Evolutionary conservation across 108 stramenopile species (phyloP).

Genomic region (Epipyxis sp.): DNA sequence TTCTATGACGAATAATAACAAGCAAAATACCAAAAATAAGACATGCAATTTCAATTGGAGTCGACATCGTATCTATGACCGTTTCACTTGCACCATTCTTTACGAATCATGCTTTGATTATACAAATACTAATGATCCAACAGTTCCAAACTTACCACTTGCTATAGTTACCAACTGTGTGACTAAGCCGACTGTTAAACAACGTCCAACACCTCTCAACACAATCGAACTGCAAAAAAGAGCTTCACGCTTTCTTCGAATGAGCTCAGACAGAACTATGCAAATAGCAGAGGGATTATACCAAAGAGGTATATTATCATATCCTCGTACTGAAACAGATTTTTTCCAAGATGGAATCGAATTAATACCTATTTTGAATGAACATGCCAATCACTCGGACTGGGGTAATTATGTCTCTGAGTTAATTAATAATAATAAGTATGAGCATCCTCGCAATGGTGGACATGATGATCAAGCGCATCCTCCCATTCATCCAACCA

Average conservation of each 20-base stretch:
- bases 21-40: background rate
- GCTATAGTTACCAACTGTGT: slow-evolving; percentile 69
- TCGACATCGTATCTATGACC: slow-evolving; percentile 81
- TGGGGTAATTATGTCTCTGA: slow-evolving; percentile 29
- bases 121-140: too few species aligned
- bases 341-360: slow-evolving; percentile 70
- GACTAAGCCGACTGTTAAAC: slow-evolving; percentile 64
- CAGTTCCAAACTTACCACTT: too few species aligned
- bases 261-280: slow-evolving; percentile 86
- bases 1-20: too few species aligned
- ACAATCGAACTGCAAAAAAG: slow-evolving; percentile 97
- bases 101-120: slow-evolving; percentile 82
- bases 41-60: slow-evolving; percentile 69
- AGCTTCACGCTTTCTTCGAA: slow-evolving; percentile 75
- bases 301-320: slow-evolving; percentile 82
- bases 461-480: slow-evolving; percentile 93
- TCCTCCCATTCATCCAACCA: slow-evolving; percentile 96
- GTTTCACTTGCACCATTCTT: slow-evolving; percentile 61
- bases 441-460: slow-evolving; percentile 47
- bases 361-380: background rate
- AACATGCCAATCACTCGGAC: background rate
- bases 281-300: slow-evolving; percentile 88
- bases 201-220: slow-evolving; percentile 84
- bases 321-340: slow-evolving; percentile 97
- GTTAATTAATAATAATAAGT: background rate